Conservation (phyloP, 2,329 filamentous ascomycete genomes). For the Aschersonia sp. region DNA sequence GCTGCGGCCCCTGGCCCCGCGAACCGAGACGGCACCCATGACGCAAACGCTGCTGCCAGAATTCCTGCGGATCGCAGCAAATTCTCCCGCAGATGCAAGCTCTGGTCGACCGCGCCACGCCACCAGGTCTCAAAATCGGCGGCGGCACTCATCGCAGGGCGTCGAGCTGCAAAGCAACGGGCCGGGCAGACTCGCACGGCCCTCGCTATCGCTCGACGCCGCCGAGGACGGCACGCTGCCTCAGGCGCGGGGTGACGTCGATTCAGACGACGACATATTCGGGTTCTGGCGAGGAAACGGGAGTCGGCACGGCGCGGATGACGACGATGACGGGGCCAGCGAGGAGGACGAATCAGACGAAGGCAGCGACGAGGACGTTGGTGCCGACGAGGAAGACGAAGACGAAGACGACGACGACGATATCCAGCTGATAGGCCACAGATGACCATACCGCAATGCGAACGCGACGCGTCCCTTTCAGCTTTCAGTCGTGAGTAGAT, state of each 20-base stretch:
- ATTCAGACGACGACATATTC: conserved; percentile 41
- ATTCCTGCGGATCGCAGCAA: conserved; percentile 1
- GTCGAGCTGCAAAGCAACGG: conserved; percentile 16
- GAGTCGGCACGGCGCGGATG: conserved; percentile 19
- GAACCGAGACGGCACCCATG: conserved; percentile 3
- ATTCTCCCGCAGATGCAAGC: background rate
- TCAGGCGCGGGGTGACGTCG: conserved; percentile 19
- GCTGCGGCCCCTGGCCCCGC: conserved; percentile 13
- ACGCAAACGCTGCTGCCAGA: conserved; percentile 1
- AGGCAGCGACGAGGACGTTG: conserved; percentile 21
- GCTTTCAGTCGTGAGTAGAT: too few relatives aligned
- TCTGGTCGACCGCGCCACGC: conserved; percentile 1
- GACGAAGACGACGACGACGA: conserved; percentile 29
- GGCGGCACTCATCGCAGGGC: conserved; percentile 24
- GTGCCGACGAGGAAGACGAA: conserved; percentile 35
- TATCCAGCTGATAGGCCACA: conserved; percentile 34
- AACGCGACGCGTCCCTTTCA: too few relatives aligned
- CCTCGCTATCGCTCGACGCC: conserved; percentile 24
- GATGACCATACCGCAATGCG: background rate
- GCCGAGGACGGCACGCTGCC: conserved; percentile 12
- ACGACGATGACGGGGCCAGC: conserved; percentile 26
- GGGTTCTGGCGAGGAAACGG: conserved; percentile 37
- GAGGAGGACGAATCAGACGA: conserved; percentile 32
- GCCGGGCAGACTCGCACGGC: conserved; percentile 28
- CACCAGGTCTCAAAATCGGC: conserved; percentile 12